Percentiles rank a stretch among this genome's conserved stretches.
Conservation (phyloP, 495 filamentous ascomycete species). For the Penicillium canescens region DNA sequence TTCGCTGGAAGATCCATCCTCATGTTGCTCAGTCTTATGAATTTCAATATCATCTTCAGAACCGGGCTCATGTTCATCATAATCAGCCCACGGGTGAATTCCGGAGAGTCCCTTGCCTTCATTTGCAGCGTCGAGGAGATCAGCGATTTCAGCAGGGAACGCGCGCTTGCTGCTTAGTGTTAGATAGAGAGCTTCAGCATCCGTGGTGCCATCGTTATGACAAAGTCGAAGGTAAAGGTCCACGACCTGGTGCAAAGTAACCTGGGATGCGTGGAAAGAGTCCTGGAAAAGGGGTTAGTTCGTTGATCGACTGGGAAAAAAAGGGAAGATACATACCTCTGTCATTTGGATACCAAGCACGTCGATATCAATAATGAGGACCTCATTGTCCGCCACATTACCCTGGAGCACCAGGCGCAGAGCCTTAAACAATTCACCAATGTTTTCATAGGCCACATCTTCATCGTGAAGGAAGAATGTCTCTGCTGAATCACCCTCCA, state of each 20-base stretch:
- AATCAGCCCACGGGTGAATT: constrained; percentile 42
- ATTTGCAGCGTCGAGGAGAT: constrained; percentile 50
- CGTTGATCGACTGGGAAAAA: constrained; percentile 8
- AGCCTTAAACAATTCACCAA: constrained; percentile 62
- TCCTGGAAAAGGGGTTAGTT: constrained; percentile 45
- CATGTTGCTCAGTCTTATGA: constrained; percentile 7
- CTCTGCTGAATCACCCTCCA: constrained; percentile 62
- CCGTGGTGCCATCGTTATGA: constrained; percentile 57
- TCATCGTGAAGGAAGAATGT: constrained; percentile 74
- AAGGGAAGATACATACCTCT: constrained; percentile 57
- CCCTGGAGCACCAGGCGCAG: constrained; percentile 67
- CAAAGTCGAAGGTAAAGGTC: constrained; percentile 58
- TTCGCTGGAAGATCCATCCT: constrained; percentile 7
- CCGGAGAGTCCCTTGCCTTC: constrained; percentile 62
- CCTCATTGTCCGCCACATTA: constrained; percentile 65
- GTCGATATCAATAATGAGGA: constrained; percentile 68
- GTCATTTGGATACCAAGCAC: constrained; percentile 67
- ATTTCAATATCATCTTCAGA: constrained; percentile 15
- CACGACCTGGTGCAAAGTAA: constrained; percentile 58
- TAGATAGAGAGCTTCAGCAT: constrained; percentile 57
- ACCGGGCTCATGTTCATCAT: constrained; percentile 28
- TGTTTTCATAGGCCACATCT: constrained; percentile 53
- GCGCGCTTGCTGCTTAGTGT: constrained; percentile 48
- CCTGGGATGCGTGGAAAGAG: constrained; percentile 36
- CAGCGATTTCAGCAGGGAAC: constrained; percentile 44